Evolutionary conservation across 441 rosid genomes (phyloP), one percentile per base, ranked within the genome.

Genomic region (Erysimum pusillum): DNA sequence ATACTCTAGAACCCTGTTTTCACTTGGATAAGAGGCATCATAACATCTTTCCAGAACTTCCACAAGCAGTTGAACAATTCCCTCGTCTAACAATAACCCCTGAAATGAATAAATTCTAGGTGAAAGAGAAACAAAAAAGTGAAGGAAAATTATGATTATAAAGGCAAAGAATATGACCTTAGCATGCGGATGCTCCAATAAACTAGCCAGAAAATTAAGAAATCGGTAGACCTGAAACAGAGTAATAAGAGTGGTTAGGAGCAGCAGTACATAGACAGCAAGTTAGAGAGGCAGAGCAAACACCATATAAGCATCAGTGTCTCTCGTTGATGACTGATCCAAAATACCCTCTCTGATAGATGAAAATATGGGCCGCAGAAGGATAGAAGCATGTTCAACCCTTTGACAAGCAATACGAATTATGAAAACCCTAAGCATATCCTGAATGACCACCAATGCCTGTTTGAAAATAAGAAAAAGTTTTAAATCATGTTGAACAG

Each of bases 341-440:
- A 83, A 78, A 72, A 86, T 71, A 82, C 81, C 79, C 73, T 81
- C 86, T 62, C 76, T 86, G 54, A 92, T 85, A 84, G 90, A 88
- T 58, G 85, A 83, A 59, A 93, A 86, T 76, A 91, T 86, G 38
- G 99, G 99, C 49, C 82, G 82, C 56, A 96, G 63, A 83, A 96
- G 97, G 58, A 84, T 62, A 54, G 89, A 87, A 73, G 98, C 98
- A 82, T 86, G 86, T 78, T 87, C 94, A 78, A 79, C 79, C 69
- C 89, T 93, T 85, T 85, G 96, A 85, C 82, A 83, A 80, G 96
- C 94, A 79, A 90, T 69, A 20, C 97, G 98, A 78, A 89, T 76
- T 57, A 96, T 84, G 83, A 96, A 94, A 81, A 96, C 93, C 75
- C 97, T 86, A 80, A 96, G 94, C 97, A 96, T 91, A 85, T 93